A percentile compares a stretch with the other conserved stretches of the same genome.
Conservation (phyloP, 2,329 filamentous ascomycete species). For the Trichophyton rubrum region DNA sequence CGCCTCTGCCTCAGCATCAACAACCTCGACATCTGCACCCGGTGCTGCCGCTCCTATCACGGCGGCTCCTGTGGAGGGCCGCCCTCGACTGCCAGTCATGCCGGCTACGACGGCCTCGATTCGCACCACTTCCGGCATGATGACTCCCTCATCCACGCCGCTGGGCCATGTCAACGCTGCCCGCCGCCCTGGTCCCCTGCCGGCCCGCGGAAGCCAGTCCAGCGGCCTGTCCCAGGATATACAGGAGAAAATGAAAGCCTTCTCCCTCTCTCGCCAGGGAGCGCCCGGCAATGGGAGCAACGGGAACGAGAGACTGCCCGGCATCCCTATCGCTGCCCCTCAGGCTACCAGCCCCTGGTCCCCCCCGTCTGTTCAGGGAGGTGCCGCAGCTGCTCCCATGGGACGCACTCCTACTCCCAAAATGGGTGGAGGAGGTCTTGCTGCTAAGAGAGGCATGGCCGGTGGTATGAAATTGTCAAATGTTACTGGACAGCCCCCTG, state of each 20-base stretch:
- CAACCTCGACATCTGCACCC: background rate
- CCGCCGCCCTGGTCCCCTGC: conserved; percentile 41
- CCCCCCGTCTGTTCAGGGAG: conserved; percentile 10
- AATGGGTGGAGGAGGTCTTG: conserved; percentile 30
- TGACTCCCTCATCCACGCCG: conserved; percentile 75
- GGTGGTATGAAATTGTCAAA: conserved; percentile 38
- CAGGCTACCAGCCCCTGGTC: conserved; percentile 6
- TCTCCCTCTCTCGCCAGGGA: conserved; percentile 47
- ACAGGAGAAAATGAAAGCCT: conserved; percentile 56
- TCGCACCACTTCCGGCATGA: conserved; percentile 28
- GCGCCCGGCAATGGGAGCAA: background rate
- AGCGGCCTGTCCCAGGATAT: conserved; percentile 51
- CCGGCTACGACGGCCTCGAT: conserved; percentile 16
- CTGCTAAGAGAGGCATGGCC: conserved; percentile 37
- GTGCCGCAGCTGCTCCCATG: background rate
- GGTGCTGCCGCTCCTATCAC: background rate
- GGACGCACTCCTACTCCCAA: conserved; percentile 23
- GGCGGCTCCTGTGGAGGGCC: background rate
- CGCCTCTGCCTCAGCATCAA: background rate
- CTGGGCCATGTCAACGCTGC: conserved; percentile 63
- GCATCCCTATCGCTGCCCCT: background rate
- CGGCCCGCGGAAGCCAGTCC: conserved; percentile 33
- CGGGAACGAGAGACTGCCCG: background rate
- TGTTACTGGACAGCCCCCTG: conserved; percentile 25
- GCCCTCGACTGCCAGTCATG: conserved; percentile 45